A percentile compares a stretch with the other conserved stretches of the same genome.
phyloP scores from a whole-genome alignment of 129 eudicot species.

The Flaveria bidentis region DNA sequence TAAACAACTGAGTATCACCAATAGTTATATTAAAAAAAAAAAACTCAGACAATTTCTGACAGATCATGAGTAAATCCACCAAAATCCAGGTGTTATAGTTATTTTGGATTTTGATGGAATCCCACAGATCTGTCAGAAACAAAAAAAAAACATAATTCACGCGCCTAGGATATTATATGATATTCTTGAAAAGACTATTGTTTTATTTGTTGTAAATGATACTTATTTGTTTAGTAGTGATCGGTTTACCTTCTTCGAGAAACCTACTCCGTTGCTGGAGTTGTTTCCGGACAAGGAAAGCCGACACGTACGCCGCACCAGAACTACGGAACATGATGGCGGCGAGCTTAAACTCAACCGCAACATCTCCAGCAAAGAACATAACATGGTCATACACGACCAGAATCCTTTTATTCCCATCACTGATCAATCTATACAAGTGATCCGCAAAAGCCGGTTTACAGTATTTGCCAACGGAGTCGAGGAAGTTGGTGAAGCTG shows the following conservation, averaged over 20 bases:
- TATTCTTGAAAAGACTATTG: too few relatives aligned
- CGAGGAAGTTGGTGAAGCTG: slow-evolving; percentile 14
- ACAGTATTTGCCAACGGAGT: slow-evolving; percentile 34
- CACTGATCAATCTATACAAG: slow-evolving; percentile 34
- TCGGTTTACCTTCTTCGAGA: slow-evolving; percentile 34
- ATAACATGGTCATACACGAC: slow-evolving; percentile 45
- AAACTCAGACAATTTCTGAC: too few relatives aligned
- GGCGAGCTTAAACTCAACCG: slow-evolving; percentile 34
- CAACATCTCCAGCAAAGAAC: slow-evolving; percentile 48
- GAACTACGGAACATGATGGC: slow-evolving; percentile 34
- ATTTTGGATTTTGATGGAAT: too few relatives aligned
- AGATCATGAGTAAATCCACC: too few relatives aligned
- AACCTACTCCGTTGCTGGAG: slow-evolving; percentile 31
- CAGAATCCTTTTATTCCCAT: slow-evolving; percentile 26
- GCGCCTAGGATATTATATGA: too few relatives aligned
- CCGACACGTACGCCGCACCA: slow-evolving; percentile 34
- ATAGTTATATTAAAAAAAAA: too few relatives aligned
- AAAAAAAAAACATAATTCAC: too few relatives aligned
- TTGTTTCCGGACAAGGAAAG: slow-evolving; percentile 23
- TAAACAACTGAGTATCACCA: too few relatives aligned
- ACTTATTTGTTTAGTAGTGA: too few relatives aligned
- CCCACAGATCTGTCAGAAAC: too few relatives aligned
- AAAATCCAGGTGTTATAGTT: too few relatives aligned
- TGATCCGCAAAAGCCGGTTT: slow-evolving; percentile 34
- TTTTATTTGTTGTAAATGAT: too few relatives aligned